phyloP scores from a whole-genome alignment of 2,329 filamentous ascomycete species.

The Nannizziopsis arthrosporioides region DNA sequence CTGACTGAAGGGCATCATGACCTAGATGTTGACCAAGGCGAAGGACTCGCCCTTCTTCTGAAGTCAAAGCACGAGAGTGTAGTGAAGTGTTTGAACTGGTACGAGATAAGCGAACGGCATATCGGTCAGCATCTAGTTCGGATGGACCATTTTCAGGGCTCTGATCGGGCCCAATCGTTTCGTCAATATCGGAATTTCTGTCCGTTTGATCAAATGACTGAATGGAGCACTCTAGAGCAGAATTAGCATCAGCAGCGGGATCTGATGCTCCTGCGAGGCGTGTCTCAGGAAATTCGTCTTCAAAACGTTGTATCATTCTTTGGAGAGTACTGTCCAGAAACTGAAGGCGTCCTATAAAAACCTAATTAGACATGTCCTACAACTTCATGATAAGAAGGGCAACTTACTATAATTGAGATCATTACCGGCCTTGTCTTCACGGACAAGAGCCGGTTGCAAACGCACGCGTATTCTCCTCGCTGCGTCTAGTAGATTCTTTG shows the following conservation, averaged over 20 bases:
- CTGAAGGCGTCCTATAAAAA: conserved; percentile 53
- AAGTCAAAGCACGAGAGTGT: conserved; percentile 50
- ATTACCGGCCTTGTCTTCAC: conserved; percentile 58
- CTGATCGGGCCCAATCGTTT: conserved; percentile 16
- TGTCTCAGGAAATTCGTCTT: conserved; percentile 90
- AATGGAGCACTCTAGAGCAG: conserved; percentile 23
- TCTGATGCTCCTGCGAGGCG: conserved; percentile 36
- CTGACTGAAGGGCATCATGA: conserved; percentile 48
- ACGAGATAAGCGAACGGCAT: conserved; percentile 42
- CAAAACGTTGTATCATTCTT: conserved; percentile 88
- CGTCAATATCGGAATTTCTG: conserved; percentile 3
- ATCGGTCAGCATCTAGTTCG: conserved; percentile 33
- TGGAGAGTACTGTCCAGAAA: conserved; percentile 83
- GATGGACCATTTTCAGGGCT: conserved; percentile 26
- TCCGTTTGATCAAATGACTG: conserved; percentile 21
- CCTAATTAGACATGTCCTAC: conserved; percentile 19
- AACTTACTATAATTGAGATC: conserved; percentile 67
- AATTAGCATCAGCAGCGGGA: conserved; percentile 19
- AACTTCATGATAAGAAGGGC: conserved; percentile 6
- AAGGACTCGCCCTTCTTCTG: conserved; percentile 60
- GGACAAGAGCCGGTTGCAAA: conserved; percentile 69
- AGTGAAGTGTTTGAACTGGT: conserved; percentile 57
- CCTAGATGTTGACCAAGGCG: conserved; percentile 56
- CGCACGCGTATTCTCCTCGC: conserved; percentile 78
- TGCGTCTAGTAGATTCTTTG: conserved; percentile 73